Conservation (phyloP, 176 grass and related monocot species). For the Pontederia crassipes region DNA sequence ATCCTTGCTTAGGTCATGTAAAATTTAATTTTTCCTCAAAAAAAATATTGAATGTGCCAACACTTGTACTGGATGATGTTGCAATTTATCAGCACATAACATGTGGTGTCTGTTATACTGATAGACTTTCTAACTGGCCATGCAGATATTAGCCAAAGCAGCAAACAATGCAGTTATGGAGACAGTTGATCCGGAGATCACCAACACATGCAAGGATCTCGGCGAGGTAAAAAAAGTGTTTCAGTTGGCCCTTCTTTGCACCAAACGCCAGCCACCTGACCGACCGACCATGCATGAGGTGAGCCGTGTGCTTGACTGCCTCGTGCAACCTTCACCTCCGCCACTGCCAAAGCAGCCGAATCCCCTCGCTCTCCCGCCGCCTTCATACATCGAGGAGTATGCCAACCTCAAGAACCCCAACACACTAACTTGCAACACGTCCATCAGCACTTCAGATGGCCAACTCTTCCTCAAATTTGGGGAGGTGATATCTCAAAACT, state of each 20-base stretch:
- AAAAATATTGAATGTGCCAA: too few relatives aligned
- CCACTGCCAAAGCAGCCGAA: conserved; percentile 28
- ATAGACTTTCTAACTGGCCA: neutral
- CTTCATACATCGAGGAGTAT: conserved; percentile 62
- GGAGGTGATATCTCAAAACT: conserved; percentile 72
- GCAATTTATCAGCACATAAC: too few relatives aligned
- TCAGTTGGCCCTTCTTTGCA: conserved; percentile 82
- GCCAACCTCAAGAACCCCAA: conserved; percentile 39
- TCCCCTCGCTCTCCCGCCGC: conserved; percentile 8
- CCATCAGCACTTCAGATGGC: conserved; percentile 52
- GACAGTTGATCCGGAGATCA: conserved; percentile 54
- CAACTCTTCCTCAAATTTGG: conserved; percentile 94
- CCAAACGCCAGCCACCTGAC: conserved; percentile 60
- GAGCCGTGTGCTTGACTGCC: conserved; percentile 45
- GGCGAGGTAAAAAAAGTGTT: conserved; percentile 75
- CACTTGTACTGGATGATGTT: too few relatives aligned
- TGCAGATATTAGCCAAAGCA: conserved; percentile 63
- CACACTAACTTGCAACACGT: conserved; percentile 29
- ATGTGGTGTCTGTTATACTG: too few relatives aligned
- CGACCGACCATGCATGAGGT: conserved; percentile 95
- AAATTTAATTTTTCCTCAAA: too few relatives aligned
- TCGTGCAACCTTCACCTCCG: conserved; percentile 27
- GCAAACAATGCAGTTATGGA: conserved; percentile 83
- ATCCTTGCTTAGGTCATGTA: too few relatives aligned
- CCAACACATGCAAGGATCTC: conserved; percentile 58